These are phyloP conservation scores for Tuber umbilicatum DNA, from an alignment of 495 filamentous ascomycete species.

Conservation along the genomic window DNA sequence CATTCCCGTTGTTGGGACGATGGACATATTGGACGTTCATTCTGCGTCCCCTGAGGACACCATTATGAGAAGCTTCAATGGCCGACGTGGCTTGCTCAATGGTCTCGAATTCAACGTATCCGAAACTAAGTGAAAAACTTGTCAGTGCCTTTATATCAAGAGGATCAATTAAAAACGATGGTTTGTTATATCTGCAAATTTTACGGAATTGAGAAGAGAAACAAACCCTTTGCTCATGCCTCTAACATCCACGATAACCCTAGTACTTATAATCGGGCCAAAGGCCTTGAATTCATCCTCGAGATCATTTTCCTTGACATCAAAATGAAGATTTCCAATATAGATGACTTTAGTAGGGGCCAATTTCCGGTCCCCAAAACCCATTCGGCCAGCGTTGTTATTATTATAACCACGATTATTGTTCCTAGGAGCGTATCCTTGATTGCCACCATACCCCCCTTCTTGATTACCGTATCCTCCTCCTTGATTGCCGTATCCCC, in stretches of 20 bases:
- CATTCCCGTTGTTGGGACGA: conserved; percentile 10
- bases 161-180: conserved; percentile 6
- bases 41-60: conserved; percentile 73
- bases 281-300: conserved; percentile 59
- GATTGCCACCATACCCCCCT: conserved; percentile 9
- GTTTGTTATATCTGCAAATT: not conserved
- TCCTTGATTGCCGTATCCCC: not conserved
- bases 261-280: conserved; percentile 53
- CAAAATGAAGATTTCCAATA: conserved; percentile 80
- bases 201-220: conserved; percentile 8
- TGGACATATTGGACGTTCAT: conserved; percentile 54
- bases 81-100: conserved; percentile 56
- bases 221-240: conserved; percentile 85
- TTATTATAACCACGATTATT: conserved; percentile 18
- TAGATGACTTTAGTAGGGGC: conserved; percentile 52
- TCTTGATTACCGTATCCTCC: not conserved
- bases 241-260: conserved; percentile 60
- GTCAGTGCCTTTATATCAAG: conserved; percentile 1
- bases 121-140: conserved; percentile 56
- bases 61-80: conserved; percentile 57
- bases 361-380: conserved; percentile 14
- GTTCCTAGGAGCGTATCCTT: conserved; percentile 12
- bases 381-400: conserved; percentile 19
- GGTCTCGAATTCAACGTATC: conserved; percentile 63
- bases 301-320: conserved; percentile 67